phyloP scores from a whole-genome alignment of 805 yeast genomes.

The Starmerella stigmatis region DNA sequence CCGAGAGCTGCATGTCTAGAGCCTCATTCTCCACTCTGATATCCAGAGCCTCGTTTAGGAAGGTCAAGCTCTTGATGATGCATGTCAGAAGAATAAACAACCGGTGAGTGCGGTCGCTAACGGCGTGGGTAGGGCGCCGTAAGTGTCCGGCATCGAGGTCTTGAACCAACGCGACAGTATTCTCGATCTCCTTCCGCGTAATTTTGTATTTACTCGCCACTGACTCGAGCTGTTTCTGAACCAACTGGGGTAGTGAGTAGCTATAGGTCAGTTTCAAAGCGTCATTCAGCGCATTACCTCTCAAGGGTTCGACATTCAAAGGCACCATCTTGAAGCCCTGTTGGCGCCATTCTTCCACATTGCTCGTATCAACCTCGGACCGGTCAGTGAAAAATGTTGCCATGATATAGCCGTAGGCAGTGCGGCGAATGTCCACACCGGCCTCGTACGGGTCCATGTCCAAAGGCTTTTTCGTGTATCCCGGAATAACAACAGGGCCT shows the following conservation, averaged over 20 bases:
- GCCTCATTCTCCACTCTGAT: too few relatives aligned
- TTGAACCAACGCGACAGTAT: not conserved
- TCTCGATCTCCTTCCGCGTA: not conserved
- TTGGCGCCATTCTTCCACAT: constrained; percentile 2
- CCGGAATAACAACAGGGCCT: not conserved
- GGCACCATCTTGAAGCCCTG: constrained; percentile 1
- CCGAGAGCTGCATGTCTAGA: not conserved
- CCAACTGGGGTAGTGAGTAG: not conserved
- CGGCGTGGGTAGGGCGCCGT: not conserved
- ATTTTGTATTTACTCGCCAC: not conserved
- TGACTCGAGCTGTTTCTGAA: constrained; percentile 7
- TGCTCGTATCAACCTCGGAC: not conserved
- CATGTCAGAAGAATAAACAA: not conserved
- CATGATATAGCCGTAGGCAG: constrained; percentile 6
- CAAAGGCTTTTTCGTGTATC: not conserved
- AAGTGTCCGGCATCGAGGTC: not conserved
- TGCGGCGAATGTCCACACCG: constrained; percentile 6
- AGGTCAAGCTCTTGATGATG: not conserved
- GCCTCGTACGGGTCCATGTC: constrained; percentile 1
- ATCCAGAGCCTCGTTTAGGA: not conserved
- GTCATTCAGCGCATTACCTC: not conserved
- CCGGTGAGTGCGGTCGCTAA: not conserved
- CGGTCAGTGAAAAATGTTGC: not conserved
- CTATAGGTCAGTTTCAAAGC: not conserved
- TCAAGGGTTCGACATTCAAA: not conserved